phyloP scores from a whole-genome alignment of 116 monocot species.

The Phalaenopsis hybrid region DNA sequence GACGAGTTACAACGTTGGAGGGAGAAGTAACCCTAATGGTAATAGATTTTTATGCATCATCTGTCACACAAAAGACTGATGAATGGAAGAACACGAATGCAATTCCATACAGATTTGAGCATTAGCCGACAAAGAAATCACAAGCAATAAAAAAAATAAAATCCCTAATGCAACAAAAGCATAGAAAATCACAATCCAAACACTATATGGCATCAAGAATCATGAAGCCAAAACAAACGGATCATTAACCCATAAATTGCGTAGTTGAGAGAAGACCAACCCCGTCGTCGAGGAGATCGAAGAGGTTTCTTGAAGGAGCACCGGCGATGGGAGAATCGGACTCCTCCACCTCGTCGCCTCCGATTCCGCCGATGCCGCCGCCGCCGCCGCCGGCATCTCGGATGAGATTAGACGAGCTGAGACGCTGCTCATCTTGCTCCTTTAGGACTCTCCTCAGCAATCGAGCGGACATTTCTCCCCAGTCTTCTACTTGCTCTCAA shows the following conservation, averaged over 20 bases:
- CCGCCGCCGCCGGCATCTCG: conserved; percentile 7
- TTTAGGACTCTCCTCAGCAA: conserved; percentile 43
- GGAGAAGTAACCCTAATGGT: too few species aligned
- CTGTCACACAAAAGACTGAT: too few species aligned
- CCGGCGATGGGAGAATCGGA: conserved; percentile 21
- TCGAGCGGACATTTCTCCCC: conserved; percentile 38
- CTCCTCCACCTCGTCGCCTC: conserved; percentile 14
- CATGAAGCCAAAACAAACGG: neutral
- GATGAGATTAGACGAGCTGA: neutral
- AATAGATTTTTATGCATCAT: too few species aligned
- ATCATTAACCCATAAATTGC: neutral
- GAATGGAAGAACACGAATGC: neutral
- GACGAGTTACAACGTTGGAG: too few species aligned
- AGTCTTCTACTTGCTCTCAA: neutral
- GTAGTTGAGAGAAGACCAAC: neutral
- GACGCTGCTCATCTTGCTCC: conserved; percentile 27
- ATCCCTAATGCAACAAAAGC: neutral
- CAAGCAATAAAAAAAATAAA: too few species aligned
- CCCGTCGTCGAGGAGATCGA: conserved; percentile 63
- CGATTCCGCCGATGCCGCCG: neutral
- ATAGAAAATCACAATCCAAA: neutral
- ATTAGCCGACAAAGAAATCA: neutral
- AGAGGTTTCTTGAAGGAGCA: conserved; percentile 33
- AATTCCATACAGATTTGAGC: neutral
- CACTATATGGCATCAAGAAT: neutral